Conservation (phyloP, 106 monocot species). For the Dendrobium chrysotoxum region DNA sequence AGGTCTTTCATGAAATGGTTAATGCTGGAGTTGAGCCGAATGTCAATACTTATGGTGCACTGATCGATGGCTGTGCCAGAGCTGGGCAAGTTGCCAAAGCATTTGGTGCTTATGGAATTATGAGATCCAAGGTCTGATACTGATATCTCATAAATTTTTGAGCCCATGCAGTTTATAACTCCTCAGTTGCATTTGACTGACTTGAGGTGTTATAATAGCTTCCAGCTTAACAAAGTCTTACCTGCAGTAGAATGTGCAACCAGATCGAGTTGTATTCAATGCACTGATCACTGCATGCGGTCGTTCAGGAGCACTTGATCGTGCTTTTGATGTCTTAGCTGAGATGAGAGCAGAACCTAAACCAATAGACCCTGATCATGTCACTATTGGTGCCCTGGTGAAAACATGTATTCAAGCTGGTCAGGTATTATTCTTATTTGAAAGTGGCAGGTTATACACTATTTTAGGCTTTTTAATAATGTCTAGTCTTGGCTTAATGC, state of each 20-base stretch:
- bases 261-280: conserved; percentile 96
- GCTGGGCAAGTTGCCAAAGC: conserved; percentile 97
- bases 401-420: conserved; percentile 72
- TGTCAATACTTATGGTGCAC: conserved; percentile 84
- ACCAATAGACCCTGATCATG: conserved; percentile 87
- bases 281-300: conserved; percentile 96
- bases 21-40: conserved; percentile 90
- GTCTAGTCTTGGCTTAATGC: neutral
- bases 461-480: neutral
- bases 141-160: neutral
- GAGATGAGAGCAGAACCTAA: conserved; percentile 82
- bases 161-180: neutral
- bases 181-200: neutral
- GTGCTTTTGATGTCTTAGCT: conserved; percentile 97
- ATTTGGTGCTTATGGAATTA: conserved; percentile 98
- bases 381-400: conserved; percentile 91
- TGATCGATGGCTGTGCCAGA: conserved; percentile 95
- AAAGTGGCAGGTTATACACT: neutral
- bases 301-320: conserved; percentile 93
- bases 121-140: conserved; percentile 81
- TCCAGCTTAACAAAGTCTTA: conserved; percentile 32
- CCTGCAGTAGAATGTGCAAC: conserved; percentile 97
- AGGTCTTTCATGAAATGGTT: conserved; percentile 98
- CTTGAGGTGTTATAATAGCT: conserved; percentile 3
- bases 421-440: conserved; percentile 34